These are phyloP conservation scores for Thuidium tamariscinum DNA, from an alignment of 225 moss, liverwort and hornwort species.

Conservation along the genomic window DNA sequence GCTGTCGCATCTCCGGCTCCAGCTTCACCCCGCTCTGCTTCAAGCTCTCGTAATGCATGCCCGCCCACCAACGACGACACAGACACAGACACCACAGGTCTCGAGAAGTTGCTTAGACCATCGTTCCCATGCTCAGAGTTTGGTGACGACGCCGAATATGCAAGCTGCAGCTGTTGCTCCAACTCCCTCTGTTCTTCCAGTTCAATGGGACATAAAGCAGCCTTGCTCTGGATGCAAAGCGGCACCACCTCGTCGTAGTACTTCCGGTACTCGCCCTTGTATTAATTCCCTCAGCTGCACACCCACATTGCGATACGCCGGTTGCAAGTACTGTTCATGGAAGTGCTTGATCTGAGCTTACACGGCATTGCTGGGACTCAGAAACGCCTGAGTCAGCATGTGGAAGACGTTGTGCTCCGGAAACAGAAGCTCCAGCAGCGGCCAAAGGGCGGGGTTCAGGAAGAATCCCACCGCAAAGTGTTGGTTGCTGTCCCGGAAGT, in stretches of 20 bases:
- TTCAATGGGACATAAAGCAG: conserved; percentile 38
- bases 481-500: conserved; percentile 55
- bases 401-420: conserved; percentile 54
- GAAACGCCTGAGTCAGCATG: conserved; percentile 30
- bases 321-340: conserved; percentile 8
- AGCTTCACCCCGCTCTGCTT: conserved; percentile 16
- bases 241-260: conserved; percentile 55
- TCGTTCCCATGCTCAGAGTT: background rate
- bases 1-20: conserved; percentile 28
- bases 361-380: conserved; percentile 36
- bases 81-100: conserved; percentile 23
- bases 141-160: background rate
- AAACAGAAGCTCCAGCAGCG: conserved; percentile 50
- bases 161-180: background rate
- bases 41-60: conserved; percentile 39
- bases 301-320: conserved; percentile 29
- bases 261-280: conserved; percentile 48
- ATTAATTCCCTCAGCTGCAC: conserved; percentile 61
- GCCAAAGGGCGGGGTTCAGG: conserved; percentile 40
- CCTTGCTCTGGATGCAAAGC: conserved; percentile 31
- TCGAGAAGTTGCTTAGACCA: background rate
- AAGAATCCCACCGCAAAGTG: conserved; percentile 53
- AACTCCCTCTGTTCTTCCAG: conserved; percentile 26
- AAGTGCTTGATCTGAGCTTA: conserved; percentile 20
- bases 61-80: conserved; percentile 40